Evolutionary conservation across 2,329 filamentous ascomycete genomes (phyloP), one percentile per base, ranked within the genome.

Genomic region (Claviceps africana): DNA sequence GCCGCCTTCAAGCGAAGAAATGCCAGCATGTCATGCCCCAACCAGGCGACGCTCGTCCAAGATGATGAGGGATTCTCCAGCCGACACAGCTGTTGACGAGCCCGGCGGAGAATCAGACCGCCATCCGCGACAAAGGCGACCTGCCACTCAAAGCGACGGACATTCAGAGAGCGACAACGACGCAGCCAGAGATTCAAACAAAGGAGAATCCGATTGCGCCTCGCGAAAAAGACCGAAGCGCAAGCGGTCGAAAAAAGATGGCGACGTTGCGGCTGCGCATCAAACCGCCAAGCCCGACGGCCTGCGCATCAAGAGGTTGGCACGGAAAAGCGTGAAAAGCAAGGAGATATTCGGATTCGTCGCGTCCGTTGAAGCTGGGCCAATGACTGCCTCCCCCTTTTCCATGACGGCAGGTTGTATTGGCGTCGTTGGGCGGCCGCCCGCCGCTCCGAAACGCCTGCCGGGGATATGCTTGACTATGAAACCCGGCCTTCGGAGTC

Each of bases 291-390:
- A n/a, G 31, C 50, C 10, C n/a, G 43, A 47, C 21, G 63, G 62
- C 2, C 71, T 70, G 11, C 66, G 66, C 9, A 64, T 75, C 19
- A 64, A 66, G 1, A 68, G 61, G 43, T 62, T 75, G 53, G 60
- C 65, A 25, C 67, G 68, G 22, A 73, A 68, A 56, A 69, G 70
- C 43, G 61, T 75, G 45, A 72, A 67, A 54, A 74, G 73, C 58
- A 71, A 62, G 55, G 73, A 75, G 52, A 66, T 75, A n/a, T 64
- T 75, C 49, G 72, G 73, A 3, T 70, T 69, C 46, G 50, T 61
- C 9, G 46, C 61, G 21, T 58, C 58, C 2, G 35, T 48, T 13
- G 58, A 58, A 10, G 55, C 56, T 3, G 53, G 52, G 7, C 51
- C 50, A 3, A 21, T 53, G 2, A 51, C 58, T 25, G 50, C 55